Evolutionary conservation across 768 basidiomycete species (phyloP), one percentile per base, ranked within the genome.

Genomic region (Butyriboletus loyo): DNA sequence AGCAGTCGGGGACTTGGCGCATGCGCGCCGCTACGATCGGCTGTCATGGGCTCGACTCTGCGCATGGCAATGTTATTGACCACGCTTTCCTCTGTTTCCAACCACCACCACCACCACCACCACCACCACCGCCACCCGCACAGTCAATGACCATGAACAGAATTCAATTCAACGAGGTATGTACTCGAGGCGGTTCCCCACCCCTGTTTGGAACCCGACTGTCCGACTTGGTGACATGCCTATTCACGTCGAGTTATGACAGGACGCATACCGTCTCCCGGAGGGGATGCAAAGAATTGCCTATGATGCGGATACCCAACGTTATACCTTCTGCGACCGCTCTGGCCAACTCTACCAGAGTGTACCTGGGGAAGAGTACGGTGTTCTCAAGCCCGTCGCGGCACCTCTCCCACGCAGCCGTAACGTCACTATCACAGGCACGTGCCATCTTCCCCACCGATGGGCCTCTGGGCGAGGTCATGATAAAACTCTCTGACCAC

Each of bases 261-360:
- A 76, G 74, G 77, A 74, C 49, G 15, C 64, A 54, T 57, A 51
- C 45, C 69, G 69, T 37, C 70, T 71, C 34, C 69, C 69, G 8
- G 71, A 71, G 28, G 81, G 81, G 27, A 69, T 82, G 60, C 73
- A 69, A 46, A 72, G 82, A 7, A 69, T 80, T 11, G 77, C 66
- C 2, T 84, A 83, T 50, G 82, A 84, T 54, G 73, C 79, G 0
- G 82, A 84, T 49, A 73, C 76, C 0, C 62, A 71, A n/a, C 66
- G 70, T 14, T 83, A 82, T 52, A 77, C 73, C 5, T 84, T 82
- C 45, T 63, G 69, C 30, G 81, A 84, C 50, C 54, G 56, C 3
- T 60, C 72, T 4, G 81, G 81, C 0, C 66, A 65, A 14, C 58
- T 75, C 5, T 83, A 81, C 62, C 61, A 71, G 42, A 73, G 76